phyloP scores from a whole-genome alignment of 139 green algal species.

The Volvox reticuliferus region DNA sequence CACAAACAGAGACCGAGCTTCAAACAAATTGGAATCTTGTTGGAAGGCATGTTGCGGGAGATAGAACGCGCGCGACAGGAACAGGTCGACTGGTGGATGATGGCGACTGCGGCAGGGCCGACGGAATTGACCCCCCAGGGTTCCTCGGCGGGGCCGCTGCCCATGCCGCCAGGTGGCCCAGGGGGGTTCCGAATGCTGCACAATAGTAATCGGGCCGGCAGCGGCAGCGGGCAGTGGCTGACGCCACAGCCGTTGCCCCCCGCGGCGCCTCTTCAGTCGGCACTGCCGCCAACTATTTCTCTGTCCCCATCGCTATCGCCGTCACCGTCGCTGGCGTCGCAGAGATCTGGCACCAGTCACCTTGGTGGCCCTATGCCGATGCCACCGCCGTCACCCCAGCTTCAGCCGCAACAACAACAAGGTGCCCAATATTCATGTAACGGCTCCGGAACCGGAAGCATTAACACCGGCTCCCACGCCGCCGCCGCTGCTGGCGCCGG shows the following conservation, averaged over 20 bases:
- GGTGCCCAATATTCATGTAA: background rate
- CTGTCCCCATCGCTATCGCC: background rate
- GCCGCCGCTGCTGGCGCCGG: too few species aligned
- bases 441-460: background rate
- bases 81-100: background rate
- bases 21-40: conserved; percentile 44
- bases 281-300: background rate
- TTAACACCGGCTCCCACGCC: background rate
- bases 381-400: background rate
- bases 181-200: background rate
- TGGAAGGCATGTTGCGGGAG: conserved; percentile 19
- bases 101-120: background rate
- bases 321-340: background rate
- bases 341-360: background rate
- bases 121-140: background rate
- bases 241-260: too few species aligned
- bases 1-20: conserved; percentile 43
- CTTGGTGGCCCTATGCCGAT: background rate
- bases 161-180: background rate
- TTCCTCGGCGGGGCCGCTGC: too few species aligned
- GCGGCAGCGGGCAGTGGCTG: too few species aligned
- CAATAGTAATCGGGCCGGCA: background rate
- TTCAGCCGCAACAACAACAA: background rate
- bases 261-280: background rate
- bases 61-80: background rate